Percentiles rank a stretch among this genome's conserved stretches.
phyloP scores from a whole-genome alignment of 441 rosid genomes.

The Kokia cookei region DNA sequence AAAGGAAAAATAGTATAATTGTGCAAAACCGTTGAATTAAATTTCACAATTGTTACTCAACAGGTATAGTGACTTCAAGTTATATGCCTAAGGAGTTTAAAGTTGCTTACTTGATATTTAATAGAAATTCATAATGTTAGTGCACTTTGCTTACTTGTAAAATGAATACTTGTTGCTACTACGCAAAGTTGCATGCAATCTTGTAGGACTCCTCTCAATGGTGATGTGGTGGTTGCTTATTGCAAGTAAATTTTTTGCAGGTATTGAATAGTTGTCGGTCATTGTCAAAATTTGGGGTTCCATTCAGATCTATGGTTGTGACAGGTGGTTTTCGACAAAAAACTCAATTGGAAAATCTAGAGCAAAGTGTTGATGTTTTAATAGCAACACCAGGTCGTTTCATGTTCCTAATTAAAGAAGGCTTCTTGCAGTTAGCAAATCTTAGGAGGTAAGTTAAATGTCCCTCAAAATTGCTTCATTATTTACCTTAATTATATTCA shows the following conservation, averaged over 20 bases:
- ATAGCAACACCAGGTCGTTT: conserved; percentile 94
- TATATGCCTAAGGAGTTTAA: neutral
- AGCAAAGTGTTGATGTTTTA: conserved; percentile 73
- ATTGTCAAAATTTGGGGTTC: conserved; percentile 81
- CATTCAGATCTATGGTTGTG: conserved; percentile 82
- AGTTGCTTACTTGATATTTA: conserved; percentile 4
- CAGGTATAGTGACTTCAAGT: neutral
- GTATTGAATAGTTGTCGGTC: conserved; percentile 71
- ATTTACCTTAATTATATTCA: neutral
- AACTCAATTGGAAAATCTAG: conserved; percentile 78
- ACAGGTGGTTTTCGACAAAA: conserved; percentile 87
- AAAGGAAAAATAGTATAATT: neutral
- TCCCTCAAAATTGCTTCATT: conserved; percentile 7
- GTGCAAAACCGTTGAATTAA: neutral
- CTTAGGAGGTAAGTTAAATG: conserved; percentile 57
- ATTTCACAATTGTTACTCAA: neutral
- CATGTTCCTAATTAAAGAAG: conserved; percentile 67
- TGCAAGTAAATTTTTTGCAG: conserved; percentile 38
- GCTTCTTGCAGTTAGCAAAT: conserved; percentile 53
- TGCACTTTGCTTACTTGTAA: neutral
- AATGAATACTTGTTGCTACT: neutral
- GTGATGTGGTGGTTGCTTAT: conserved; percentile 17
- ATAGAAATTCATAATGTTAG: neutral
- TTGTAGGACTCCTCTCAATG: neutral
- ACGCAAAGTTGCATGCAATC: neutral